Base-by-base conservation (phyloP, 768 basidiomycete genomes). In the Boletus rubropictus region DNA sequence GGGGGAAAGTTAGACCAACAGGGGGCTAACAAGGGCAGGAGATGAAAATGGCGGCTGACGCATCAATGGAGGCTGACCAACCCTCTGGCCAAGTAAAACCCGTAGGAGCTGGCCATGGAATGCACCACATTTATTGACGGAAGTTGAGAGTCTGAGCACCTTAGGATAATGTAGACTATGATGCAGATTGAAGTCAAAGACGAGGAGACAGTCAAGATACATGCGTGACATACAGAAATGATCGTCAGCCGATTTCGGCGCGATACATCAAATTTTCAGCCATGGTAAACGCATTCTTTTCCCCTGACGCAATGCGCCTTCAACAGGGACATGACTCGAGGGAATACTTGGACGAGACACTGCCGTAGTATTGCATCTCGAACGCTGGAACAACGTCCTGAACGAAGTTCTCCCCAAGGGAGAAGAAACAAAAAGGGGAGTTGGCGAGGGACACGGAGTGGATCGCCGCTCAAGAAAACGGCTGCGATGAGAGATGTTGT, bases 231-330 rank as follows among this genome's bases (percentile, higher is more conserved):
- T 59, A 64, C 62, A 51, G 41, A 45, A 48, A 51, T 24, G 49
- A 50, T 29, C 18, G 29, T 46, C 40, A 33, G 22, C 25, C 18
- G 5, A 49, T 50, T 39, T 25, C n/a, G 48, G 31, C 35, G 29
- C 7, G 36, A 39, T 48, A 56, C 31, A 55, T 64, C 48, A 68
- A 24, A 62, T 50, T 53, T 55, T 66, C 46, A 64, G 42, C 62
- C 66, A 68, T 34, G 59, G 55, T 15, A 68, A 48, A 46, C 59
- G 61, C 31, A 56, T 51, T 39, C 61, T 60, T 57, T 62, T 64
- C 33, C 58, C 61, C 45, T 53, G 64, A 46, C 57, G 56, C 34
- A 58, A 22, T 20, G 44, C 38, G 39, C 44, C 56, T 21, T 61
- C 61, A 31, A 56, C 49, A 20, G 64, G 57, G 20, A 48, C 42